Base-by-base conservation (phyloP, 495 filamentous ascomycete genomes). In the Penicillium cataractarum region DNA sequence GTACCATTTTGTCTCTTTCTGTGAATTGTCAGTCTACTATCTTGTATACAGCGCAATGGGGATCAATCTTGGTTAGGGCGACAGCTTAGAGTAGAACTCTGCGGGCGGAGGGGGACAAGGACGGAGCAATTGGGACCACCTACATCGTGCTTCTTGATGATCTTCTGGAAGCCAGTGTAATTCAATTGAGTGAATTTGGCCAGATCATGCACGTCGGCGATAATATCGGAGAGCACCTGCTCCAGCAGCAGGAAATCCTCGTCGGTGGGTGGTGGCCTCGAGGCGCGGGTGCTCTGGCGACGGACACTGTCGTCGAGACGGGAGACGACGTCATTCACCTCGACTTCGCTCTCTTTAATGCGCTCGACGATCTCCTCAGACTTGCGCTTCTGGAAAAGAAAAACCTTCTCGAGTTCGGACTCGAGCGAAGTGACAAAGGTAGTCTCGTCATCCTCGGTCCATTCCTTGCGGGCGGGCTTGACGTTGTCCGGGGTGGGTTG, bases 101-200 rank as follows among this genome's bases (percentile, higher is more conserved):
- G 19, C 17, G 4, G 9, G 6, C 39, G n/a, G 39, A 19, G n/a
- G 15, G 4, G 22, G 12, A 12, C 6, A 21, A 32, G 13, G 40
- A n/a, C n/a, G n/a, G n/a, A n/a, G 35, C 8, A 54, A 29, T 10
- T 10, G 39, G 12, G 39, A 42, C 21, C 31, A 84, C 90, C 57
- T 78, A 95, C 92, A 82, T 99, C 95, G 75, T 99, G 95, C 80
- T 99, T 99, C 82, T 99, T 99, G 73, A 99, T 97, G 68, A 99
- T 99, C 82, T 99, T 99, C 82, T 97, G 96, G 71, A 99, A 99
- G 0, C 96, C 95, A 1, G 94, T 97, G 70, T 99, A 99, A 76
- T 99, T 99, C 72, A 99, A 78, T 77, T 97, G 93, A 6, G 95
- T 96, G 68, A 97, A 99, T 77, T 98, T 98, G 69, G 96, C 96